phyloP scores from a whole-genome alignment of 192 early-diverging fungal genomes.

The Podila minutissima region DNA sequence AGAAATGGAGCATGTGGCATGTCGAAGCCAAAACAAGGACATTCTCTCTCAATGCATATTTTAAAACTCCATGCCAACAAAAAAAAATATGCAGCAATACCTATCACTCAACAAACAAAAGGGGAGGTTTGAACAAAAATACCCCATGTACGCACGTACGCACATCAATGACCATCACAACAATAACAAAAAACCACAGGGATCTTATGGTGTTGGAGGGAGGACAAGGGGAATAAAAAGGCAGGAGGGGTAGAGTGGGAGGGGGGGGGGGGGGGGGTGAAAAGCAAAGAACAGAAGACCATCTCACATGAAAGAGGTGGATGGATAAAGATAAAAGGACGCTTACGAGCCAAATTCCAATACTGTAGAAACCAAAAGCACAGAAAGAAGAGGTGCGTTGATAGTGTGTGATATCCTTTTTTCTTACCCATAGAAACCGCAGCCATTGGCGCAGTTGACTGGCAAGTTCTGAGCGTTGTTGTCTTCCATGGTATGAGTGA shows the following conservation, averaged over 20 bases:
- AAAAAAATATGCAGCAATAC: too few relatives aligned
- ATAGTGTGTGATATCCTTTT: background rate
- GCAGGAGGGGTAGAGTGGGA: background rate
- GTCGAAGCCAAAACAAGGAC: too few relatives aligned
- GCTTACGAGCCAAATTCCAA: background rate
- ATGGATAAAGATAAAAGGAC: too few relatives aligned
- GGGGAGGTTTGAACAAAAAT: too few relatives aligned
- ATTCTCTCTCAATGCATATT: too few relatives aligned
- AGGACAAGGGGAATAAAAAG: background rate
- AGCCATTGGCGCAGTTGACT: slow-evolving; percentile 72
- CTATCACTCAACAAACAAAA: too few relatives aligned
- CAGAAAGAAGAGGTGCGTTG: background rate
- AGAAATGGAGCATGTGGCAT: too few relatives aligned
- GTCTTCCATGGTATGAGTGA: slow-evolving; percentile 67
- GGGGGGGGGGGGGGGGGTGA: too few relatives aligned
- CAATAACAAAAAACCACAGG: background rate
- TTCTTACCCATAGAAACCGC: slow-evolving; percentile 76
- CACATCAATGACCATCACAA: background rate
- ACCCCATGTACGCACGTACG: background rate
- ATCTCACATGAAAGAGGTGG: too few relatives aligned
- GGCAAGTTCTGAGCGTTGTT: slow-evolving; percentile 68
- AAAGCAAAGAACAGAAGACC: too few relatives aligned
- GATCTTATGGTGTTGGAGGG: background rate
- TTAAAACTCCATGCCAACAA: too few relatives aligned
- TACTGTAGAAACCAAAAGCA: background rate